phyloP scores from a whole-genome alignment of 108 stramenopile species.

The Aurantiochytrium sp. region DNA sequence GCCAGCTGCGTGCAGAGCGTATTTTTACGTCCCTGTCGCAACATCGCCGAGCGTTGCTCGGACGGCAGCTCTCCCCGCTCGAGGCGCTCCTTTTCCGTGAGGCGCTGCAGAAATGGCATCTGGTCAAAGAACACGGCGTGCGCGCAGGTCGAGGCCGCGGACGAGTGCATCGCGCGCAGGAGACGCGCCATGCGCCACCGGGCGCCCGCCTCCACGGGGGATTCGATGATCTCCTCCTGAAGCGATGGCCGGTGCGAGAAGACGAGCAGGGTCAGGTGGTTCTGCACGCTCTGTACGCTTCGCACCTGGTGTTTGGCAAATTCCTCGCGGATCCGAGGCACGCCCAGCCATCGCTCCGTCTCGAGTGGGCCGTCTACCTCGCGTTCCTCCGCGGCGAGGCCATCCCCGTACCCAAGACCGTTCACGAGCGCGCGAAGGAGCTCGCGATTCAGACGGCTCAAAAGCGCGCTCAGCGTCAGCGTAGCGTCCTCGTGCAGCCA shows the following conservation, averaged over 20 bases:
- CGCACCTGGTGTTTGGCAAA: background rate
- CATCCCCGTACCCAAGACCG: background rate
- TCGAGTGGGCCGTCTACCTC: background rate
- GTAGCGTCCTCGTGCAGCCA: background rate
- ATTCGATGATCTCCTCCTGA: background rate
- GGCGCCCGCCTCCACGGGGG: background rate
- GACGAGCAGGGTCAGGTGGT: background rate
- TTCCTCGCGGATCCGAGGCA: background rate
- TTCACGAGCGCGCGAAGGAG: background rate
- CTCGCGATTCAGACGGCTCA: background rate
- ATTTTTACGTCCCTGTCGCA: background rate
- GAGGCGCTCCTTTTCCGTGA: background rate
- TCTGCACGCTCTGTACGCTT: background rate
- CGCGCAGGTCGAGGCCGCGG: background rate
- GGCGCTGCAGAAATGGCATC: constrained; percentile 4
- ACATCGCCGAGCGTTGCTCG: background rate
- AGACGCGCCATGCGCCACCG: background rate
- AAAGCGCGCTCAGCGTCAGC: background rate
- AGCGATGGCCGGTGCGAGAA: background rate
- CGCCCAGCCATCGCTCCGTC: background rate
- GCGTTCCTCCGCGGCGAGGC: background rate
- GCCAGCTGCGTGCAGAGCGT: background rate
- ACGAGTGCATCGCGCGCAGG: background rate
- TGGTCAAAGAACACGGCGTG: background rate
- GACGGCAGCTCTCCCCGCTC: background rate